Percentiles rank a stretch among this genome's conserved stretches.
phyloP scores from a whole-genome alignment of 345 rosid species.

The Trapa bicornis region DNA sequence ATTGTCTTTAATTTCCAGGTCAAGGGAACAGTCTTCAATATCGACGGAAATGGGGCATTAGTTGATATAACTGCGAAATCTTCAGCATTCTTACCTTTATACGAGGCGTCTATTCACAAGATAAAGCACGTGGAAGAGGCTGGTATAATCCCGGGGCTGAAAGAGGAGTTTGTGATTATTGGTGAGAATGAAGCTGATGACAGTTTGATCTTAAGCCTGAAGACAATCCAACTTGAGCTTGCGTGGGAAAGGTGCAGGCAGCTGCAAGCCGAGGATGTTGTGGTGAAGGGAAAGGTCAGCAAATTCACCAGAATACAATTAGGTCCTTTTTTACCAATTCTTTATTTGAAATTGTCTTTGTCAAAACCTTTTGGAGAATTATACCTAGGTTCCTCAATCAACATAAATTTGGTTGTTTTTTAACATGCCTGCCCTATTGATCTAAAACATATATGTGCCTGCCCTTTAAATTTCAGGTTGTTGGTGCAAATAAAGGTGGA shows the following conservation, averaged over 20 bases:
- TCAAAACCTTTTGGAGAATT: not conserved
- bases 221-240: slow-evolving; percentile 58
- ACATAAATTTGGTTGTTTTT: not conserved
- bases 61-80: slow-evolving; percentile 87
- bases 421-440: not conserved
- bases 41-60: slow-evolving; percentile 62
- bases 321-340: not conserved
- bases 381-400: not conserved
- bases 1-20: slow-evolving; percentile 31
- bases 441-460: not conserved
- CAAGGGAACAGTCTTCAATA: slow-evolving; percentile 65
- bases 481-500: slow-evolving; percentile 89
- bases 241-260: slow-evolving; percentile 97
- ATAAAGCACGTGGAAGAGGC: slow-evolving; percentile 76
- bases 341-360: too few species aligned
- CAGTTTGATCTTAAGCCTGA: slow-evolving; percentile 71
- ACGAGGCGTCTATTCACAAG: slow-evolving; percentile 71
- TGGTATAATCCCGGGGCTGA: slow-evolving; percentile 73
- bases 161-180: slow-evolving; percentile 65
- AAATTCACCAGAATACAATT: not conserved
- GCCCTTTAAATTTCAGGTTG: slow-evolving; percentile 33
- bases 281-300: slow-evolving; percentile 77
- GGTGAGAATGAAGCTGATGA: slow-evolving; percentile 80
- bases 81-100: slow-evolving; percentile 60
- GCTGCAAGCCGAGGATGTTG: slow-evolving; percentile 92